These are phyloP conservation scores for Shiraia sp. DNA, from an alignment of 2,329 filamentous ascomycete species.

Conservation along the genomic window DNA sequence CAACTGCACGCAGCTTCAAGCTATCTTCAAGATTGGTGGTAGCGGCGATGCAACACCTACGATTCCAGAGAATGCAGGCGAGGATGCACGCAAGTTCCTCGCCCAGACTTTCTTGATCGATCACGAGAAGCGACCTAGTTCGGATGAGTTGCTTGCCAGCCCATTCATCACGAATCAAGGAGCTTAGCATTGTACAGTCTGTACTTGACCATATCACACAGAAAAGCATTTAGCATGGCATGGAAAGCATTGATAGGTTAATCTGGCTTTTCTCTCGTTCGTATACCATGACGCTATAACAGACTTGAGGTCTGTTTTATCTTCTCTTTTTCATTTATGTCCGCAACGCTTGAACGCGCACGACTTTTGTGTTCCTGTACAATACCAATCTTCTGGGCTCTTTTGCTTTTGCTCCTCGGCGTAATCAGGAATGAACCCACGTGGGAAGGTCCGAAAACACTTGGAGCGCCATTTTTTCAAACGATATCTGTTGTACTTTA, in stretches of 20 bases:
- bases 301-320: not conserved
- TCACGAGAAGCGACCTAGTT: constrained; percentile 86
- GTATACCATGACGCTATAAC: too few species aligned
- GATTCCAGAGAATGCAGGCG: constrained; percentile 82
- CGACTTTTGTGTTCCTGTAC: constrained; percentile 12
- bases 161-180: constrained; percentile 75
- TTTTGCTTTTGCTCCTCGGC: constrained; percentile 1
- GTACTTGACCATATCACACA: constrained; percentile 2
- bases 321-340: constrained; percentile 8
- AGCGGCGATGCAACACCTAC: constrained; percentile 84
- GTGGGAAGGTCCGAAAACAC: not conserved
- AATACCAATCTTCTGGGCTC: constrained; percentile 8
- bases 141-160: constrained; percentile 85
- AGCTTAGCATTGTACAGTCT: constrained; percentile 19
- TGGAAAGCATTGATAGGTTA: constrained; percentile 1
- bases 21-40: constrained; percentile 94
- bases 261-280: not conserved
- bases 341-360: constrained; percentile 17
- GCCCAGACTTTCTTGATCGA: constrained; percentile 93
- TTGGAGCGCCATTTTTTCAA: too few species aligned
- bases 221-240: constrained; percentile 13
- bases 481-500: too few species aligned
- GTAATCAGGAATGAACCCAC: not conserved
- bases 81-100: constrained; percentile 82
- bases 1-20: constrained; percentile 94